phyloP scores from a whole-genome alignment of 2,329 filamentous ascomycete species.

The Fusarium sp. region DNA sequence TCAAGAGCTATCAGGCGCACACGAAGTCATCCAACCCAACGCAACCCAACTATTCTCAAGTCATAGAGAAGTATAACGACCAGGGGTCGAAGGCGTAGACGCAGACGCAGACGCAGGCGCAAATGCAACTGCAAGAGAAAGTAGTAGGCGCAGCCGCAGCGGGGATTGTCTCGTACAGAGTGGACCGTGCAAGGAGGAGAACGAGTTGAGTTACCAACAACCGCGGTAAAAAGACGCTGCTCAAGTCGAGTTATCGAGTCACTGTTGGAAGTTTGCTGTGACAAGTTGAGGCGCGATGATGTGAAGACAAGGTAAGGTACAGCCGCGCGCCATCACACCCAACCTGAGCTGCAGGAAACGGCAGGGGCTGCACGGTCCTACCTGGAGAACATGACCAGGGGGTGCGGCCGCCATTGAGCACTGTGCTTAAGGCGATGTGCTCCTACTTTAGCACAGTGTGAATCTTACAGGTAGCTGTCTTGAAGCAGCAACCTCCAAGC shows the following conservation, averaged over 20 bases:
- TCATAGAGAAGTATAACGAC: slow-evolving; percentile 2
- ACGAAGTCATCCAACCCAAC: slow-evolving; percentile 2
- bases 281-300: slow-evolving; percentile 44
- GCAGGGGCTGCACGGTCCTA: slow-evolving; percentile 39
- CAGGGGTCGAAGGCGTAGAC: slow-evolving; percentile 23
- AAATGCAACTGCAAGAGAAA: slow-evolving; percentile 21
- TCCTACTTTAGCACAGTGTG: slow-evolving; percentile 28
- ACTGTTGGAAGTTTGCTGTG: slow-evolving; percentile 29
- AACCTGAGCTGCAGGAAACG: slow-evolving; percentile 35
- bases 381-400: slow-evolving; percentile 15
- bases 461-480: neutral
- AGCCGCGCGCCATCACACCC: slow-evolving; percentile 45
- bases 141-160: slow-evolving; percentile 31
- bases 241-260: slow-evolving; percentile 28
- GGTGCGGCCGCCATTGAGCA: slow-evolving; percentile 23
- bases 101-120: slow-evolving; percentile 20
- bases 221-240: slow-evolving; percentile 23
- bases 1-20: slow-evolving; percentile 25
- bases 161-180: slow-evolving; percentile 31
- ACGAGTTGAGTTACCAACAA: slow-evolving; percentile 17
- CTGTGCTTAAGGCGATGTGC: slow-evolving; percentile 24
- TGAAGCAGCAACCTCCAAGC: slow-evolving; percentile 34
- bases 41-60: slow-evolving; percentile 13
- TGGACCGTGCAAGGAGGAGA: slow-evolving; percentile 33
- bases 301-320: slow-evolving; percentile 36